These are phyloP conservation scores for Fraxinus angustifolia DNA, from an alignment of 305 asterid genomes.

Conservation along the genomic window DNA sequence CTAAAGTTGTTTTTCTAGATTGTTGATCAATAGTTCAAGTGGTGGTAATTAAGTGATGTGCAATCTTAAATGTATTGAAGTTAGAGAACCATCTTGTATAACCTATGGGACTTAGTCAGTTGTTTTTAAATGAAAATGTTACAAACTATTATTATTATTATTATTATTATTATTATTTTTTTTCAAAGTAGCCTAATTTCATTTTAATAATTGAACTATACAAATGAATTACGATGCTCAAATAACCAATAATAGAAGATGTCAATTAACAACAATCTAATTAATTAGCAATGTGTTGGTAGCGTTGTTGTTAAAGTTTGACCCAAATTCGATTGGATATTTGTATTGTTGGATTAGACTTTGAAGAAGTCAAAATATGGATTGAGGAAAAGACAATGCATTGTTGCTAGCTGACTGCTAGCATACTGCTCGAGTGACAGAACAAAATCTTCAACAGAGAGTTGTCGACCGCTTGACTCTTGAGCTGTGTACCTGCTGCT, in stretches of 20 bases:
- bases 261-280: background rate
- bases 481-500: too few relatives aligned
- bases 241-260: background rate
- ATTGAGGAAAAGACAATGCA: background rate
- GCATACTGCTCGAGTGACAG: too few relatives aligned
- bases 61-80: background rate
- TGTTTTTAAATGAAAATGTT: background rate
- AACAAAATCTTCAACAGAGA: too few relatives aligned
- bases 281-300: background rate
- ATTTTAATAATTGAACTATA: background rate
- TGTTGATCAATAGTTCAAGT: background rate
- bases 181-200: background rate
- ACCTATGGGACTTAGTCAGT: background rate
- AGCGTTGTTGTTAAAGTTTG: background rate
- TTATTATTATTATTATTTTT: too few relatives aligned
- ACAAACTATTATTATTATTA: background rate
- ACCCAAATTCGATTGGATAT: background rate
- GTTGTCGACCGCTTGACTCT: too few relatives aligned
- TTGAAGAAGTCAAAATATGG: background rate
- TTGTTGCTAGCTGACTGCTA: background rate
- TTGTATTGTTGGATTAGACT: background rate
- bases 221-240: background rate
- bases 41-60: background rate
- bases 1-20: background rate
- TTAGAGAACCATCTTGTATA: background rate